Evolutionary conservation across 495 filamentous ascomycete species (phyloP).

Genomic region (Daldinia vernicosa): DNA sequence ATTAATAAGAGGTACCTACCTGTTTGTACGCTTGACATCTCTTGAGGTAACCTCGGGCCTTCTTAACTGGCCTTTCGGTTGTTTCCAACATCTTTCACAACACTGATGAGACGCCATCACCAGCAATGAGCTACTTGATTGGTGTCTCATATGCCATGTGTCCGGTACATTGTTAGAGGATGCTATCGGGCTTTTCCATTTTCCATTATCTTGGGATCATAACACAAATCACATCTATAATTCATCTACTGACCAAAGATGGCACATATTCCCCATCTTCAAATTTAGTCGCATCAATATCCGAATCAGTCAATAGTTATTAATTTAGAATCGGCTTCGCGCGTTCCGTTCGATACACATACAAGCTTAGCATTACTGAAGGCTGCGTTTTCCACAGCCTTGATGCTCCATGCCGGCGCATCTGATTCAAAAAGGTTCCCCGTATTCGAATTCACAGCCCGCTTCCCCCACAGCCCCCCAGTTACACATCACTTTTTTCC

Average conservation of each 20-base stretch:
- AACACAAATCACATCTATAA: neutral
- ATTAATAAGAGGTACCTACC: too few species aligned
- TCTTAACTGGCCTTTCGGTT: conserved; percentile 3
- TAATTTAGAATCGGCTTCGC: neutral
- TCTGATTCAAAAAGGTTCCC: neutral
- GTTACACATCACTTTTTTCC: neutral
- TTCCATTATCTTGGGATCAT: neutral
- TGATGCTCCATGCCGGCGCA: neutral
- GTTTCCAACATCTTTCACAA: conserved; percentile 8
- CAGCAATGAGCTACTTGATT: conserved; percentile 5
- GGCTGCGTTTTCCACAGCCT: neutral
- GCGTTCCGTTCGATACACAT: neutral
- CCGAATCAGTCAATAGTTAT: neutral
- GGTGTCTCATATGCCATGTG: conserved; percentile 21
- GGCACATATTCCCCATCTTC: neutral
- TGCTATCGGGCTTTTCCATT: neutral
- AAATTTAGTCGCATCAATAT: neutral
- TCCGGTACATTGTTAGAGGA: neutral
- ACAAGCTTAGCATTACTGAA: neutral
- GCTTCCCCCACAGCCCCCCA: conserved; percentile 3
- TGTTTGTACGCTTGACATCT: too few species aligned
- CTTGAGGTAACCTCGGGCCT: neutral
- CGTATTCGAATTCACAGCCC: neutral
- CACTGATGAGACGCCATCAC: conserved; percentile 27
- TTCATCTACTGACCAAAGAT: neutral